Evolutionary conservation across 2,329 filamentous ascomycete species (phyloP), one percentile per base, ranked within the genome.

Genomic region (Aspergillus caelatus): DNA sequence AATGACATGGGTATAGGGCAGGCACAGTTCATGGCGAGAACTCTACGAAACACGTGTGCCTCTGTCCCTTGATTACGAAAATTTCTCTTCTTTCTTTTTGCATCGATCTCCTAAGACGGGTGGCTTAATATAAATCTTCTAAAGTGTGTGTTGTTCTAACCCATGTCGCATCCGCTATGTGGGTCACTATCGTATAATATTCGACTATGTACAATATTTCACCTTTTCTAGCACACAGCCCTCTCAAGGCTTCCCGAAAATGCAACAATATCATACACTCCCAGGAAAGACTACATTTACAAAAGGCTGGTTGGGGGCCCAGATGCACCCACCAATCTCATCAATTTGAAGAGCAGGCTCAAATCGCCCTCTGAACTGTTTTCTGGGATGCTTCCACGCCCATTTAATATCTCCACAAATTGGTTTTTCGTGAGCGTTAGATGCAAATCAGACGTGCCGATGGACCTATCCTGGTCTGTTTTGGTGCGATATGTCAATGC

Each of bases 401-500:
- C 45, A 16, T 48, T 48, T n/a, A 48, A 28, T 26, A 48, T 48
- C 45, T 48, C 21, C n/a, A 48, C 23, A 6, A 48, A 28, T 8
- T 28, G 11, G 3, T 28, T 26, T 6, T 48, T 48, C 4, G 21
- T 48, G 21, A 48, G 45, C 8, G 21, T 26, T 8, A 48, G 23
- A 16, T 23, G 21, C 23, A 48, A 28, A 8, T 23, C 23, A 5
- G 45, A 8, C 2, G 12, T 26, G 11, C 11, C 21, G 4, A 16
- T 8, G 0, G 14, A 48, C 21, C 14, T 26, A 6, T 16, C 12
- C 11, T 26, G 45, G 7, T 10, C 12, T 14, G 19, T 26, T 26
- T 16, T 32, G 10, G 26, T 34, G 11, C 65, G 60, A 41, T 53
- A 53, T 2, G 67, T 70, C 50, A 72, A 57, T n/a, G 64, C 69